phyloP scores from a whole-genome alignment of 2,329 filamentous ascomycete genomes.

The Cladosporium austrohemisphaericum region DNA sequence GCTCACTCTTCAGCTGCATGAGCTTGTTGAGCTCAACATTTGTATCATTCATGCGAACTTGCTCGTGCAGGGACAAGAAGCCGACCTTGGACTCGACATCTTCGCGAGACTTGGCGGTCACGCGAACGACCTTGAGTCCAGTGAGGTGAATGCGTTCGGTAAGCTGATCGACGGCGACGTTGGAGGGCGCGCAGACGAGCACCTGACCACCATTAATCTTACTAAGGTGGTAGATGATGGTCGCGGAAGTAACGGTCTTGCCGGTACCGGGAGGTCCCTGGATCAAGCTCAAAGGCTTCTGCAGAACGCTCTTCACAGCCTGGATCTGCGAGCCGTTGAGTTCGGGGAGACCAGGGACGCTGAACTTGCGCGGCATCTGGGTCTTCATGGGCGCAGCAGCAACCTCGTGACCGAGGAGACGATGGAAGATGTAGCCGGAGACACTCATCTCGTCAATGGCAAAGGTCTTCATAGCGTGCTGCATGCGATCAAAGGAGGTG shows the following conservation, averaged over 20 bases:
- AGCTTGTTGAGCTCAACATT: slow-evolving; percentile 91
- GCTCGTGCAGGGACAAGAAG: slow-evolving; percentile 91
- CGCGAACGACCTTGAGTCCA: slow-evolving; percentile 90
- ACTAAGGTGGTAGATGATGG: slow-evolving; percentile 95
- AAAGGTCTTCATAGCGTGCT: slow-evolving; percentile 98
- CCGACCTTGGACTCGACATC: slow-evolving; percentile 98
- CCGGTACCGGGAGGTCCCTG: slow-evolving; percentile 95
- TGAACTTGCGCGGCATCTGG: slow-evolving; percentile 93
- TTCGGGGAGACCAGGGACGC: slow-evolving; percentile 87
- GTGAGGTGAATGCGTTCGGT: slow-evolving; percentile 95
- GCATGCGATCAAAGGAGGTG: slow-evolving; percentile 98
- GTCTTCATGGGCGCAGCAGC: slow-evolving; percentile 94
- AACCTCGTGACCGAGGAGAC: slow-evolving; percentile 90
- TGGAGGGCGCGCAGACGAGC: slow-evolving; percentile 93
- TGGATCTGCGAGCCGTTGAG: slow-evolving; percentile 94
- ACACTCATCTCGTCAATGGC: slow-evolving; percentile 97
- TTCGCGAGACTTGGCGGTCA: slow-evolving; percentile 98
- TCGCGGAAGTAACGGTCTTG: slow-evolving; percentile 97
- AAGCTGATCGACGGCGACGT: slow-evolving; percentile 96
- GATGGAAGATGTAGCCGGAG: slow-evolving; percentile 97
- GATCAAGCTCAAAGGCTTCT: slow-evolving; percentile 90
- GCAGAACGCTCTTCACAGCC: slow-evolving; percentile 90
- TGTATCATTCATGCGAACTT: slow-evolving; percentile 93
- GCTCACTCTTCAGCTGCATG: slow-evolving; percentile 84
- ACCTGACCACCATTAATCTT: slow-evolving; percentile 95